Evolutionary conservation across 805 yeast genomes (phyloP).

Genomic region (Saturnispora kantuleensis): DNA sequence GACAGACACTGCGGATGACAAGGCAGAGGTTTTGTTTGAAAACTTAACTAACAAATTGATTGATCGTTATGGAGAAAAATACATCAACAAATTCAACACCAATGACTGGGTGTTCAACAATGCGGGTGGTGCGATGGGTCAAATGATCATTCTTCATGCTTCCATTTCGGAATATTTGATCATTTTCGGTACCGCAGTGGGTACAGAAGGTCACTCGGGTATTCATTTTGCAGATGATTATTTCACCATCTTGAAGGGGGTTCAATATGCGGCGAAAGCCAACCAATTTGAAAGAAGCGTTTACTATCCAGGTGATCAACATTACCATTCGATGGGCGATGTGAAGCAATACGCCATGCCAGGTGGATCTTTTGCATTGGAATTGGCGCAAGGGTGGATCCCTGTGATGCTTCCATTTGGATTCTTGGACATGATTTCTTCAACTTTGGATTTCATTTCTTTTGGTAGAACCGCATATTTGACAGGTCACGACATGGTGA

Average conservation of each 20-base stretch:
- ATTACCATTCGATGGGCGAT: slow-evolving; percentile 63
- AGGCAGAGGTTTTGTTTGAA: slow-evolving; percentile 52
- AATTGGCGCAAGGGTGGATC: slow-evolving; percentile 97
- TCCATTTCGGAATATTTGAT: slow-evolving; percentile 88
- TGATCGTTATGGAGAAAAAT: slow-evolving; percentile 53
- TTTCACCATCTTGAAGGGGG: slow-evolving; percentile 80
- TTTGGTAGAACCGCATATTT: slow-evolving; percentile 58
- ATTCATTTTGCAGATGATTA: slow-evolving; percentile 96
- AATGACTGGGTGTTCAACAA: slow-evolving; percentile 95
- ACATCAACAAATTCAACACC: slow-evolving; percentile 58
- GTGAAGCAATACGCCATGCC: slow-evolving; percentile 85
- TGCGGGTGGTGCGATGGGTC: slow-evolving; percentile 98
- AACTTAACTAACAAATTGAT: slow-evolving; percentile 52
- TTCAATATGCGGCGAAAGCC: slow-evolving; percentile 64
- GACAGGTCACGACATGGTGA: slow-evolving; percentile 72
- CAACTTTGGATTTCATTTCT: slow-evolving; percentile 72
- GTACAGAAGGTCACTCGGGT: slow-evolving; percentile 95
- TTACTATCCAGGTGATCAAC: slow-evolving; percentile 82
- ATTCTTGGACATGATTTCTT: slow-evolving; percentile 63
- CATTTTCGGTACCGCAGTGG: slow-evolving; percentile 86
- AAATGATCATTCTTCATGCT: slow-evolving; percentile 91
- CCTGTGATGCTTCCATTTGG: slow-evolving; percentile 98
- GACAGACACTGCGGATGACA: slow-evolving; percentile 41
- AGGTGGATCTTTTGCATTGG: slow-evolving; percentile 75
- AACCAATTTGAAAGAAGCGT: slow-evolving; percentile 53